phyloP scores from a whole-genome alignment of 352 stramenopile species.

The Phytophthora nicotianae region DNA sequence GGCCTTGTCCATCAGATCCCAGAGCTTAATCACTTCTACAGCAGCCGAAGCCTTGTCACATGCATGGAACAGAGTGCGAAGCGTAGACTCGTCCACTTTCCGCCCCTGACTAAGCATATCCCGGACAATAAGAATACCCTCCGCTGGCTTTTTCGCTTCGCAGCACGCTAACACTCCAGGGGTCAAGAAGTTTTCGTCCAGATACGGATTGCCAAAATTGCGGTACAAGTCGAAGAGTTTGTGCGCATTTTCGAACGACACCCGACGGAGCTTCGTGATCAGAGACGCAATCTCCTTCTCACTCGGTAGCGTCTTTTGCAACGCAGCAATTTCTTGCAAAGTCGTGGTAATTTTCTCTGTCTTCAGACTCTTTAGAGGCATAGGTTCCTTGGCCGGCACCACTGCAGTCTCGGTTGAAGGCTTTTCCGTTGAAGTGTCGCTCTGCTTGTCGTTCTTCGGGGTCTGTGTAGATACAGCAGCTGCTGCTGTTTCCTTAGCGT shows the following conservation, averaged over 20 bases:
- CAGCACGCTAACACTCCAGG: slow-evolving; percentile 82
- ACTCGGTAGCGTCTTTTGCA: slow-evolving; percentile 79
- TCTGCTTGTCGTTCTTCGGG: slow-evolving; percentile 21
- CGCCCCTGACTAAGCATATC: slow-evolving; percentile 87
- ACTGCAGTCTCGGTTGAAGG: slow-evolving; percentile 17
- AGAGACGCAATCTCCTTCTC: slow-evolving; percentile 66
- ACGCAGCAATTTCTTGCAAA: slow-evolving; percentile 69
- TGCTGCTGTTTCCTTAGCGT: slow-evolving; percentile 13
- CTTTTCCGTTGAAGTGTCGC: not conserved
- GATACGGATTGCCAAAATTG: slow-evolving; percentile 84
- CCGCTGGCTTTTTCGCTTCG: slow-evolving; percentile 69
- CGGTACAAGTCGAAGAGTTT: slow-evolving; percentile 86
- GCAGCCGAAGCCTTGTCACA: slow-evolving; percentile 74
- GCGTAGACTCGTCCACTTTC: slow-evolving; percentile 78
- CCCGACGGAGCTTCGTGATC: slow-evolving; percentile 59
- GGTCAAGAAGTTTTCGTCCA: slow-evolving; percentile 84
- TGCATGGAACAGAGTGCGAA: slow-evolving; percentile 72
- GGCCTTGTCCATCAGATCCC: slow-evolving; percentile 70
- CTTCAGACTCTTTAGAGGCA: slow-evolving; percentile 42
- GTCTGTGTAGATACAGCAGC: slow-evolving; percentile 1
- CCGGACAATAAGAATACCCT: slow-evolving; percentile 79
- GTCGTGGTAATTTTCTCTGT: slow-evolving; percentile 77
- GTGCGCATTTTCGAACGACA: slow-evolving; percentile 80
- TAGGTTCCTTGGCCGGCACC: slow-evolving; percentile 24
- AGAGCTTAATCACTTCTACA: slow-evolving; percentile 68